These are phyloP conservation scores for Liquidambar formosana DNA, from an alignment of 164 flowering plant genomes.

Conservation along the genomic window DNA sequence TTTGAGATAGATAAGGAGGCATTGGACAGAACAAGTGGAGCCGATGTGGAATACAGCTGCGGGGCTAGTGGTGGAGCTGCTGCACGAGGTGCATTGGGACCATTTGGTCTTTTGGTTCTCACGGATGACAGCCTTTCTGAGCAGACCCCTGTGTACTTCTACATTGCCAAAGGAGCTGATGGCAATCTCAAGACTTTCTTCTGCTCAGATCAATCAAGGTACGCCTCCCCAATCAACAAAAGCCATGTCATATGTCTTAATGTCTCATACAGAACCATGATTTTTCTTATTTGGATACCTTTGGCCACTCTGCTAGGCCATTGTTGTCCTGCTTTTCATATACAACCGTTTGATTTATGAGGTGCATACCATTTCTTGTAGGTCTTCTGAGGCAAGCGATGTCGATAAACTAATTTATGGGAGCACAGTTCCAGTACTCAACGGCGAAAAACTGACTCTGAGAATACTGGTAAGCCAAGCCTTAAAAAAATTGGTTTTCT, in stretches of 20 bases:
- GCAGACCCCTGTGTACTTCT: conserved; percentile 83
- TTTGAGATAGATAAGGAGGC: conserved; percentile 56
- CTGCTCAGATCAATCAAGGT: conserved; percentile 77
- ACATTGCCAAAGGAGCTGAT: conserved; percentile 53
- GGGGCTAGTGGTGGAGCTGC: conserved; percentile 57
- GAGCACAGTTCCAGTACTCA: conserved; percentile 60
- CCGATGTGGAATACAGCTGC: conserved; percentile 52
- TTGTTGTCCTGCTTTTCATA: too few species aligned
- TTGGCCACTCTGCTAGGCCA: too few species aligned
- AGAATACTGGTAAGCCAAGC: conserved; percentile 61
- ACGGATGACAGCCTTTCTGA: conserved; percentile 55
- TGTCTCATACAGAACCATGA: background rate
- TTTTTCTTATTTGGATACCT: background rate
- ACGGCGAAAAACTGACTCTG: conserved; percentile 59
- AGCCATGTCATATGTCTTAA: background rate
- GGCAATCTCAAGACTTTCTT: conserved; percentile 62
- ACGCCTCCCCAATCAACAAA: background rate
- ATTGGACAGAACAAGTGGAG: conserved; percentile 33
- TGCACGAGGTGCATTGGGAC: conserved; percentile 69
- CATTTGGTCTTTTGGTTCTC: conserved; percentile 80
- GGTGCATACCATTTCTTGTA: conserved; percentile 12
- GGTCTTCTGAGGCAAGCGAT: conserved; percentile 68
- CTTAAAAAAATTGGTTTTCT: too few species aligned
- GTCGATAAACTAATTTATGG: conserved; percentile 59
- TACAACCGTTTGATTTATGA: too few species aligned